Base-by-base conservation (phyloP, 2,329 filamentous ascomycete species). In the Akanthomyces muscarius region DNA sequence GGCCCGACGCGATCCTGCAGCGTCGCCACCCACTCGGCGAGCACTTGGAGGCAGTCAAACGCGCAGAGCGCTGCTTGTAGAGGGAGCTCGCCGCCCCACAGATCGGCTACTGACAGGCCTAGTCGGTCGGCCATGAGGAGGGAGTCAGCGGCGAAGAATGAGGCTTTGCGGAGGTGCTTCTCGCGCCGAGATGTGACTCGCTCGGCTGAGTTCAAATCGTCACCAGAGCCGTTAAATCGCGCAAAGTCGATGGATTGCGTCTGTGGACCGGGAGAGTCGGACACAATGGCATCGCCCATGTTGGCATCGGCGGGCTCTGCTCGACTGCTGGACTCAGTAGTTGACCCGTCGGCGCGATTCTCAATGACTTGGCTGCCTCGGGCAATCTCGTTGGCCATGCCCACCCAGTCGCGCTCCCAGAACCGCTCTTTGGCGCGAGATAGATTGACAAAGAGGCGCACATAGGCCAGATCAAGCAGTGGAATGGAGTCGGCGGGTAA, bases 1-100 rank as follows among this genome's bases (percentile, higher is more conserved):
- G 87, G 87, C 0, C 94, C 94, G n/a, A 97, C 90, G 10, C 95
- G 89, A 71, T 97, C 93, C 74, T 99, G 95, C 4, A 98, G 86
- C 1, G 92, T 95, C 5, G 91, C 90, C 47, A 95, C 85, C 94
- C 94, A 99, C 75, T 98, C 94, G 0, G 92, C 92, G 38, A 99
- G 84, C 1, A 98, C 92, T 71, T 97, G 93, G 2, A 91, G 90
- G 71, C 94, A 98, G 71, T 98, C 94, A 70, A 97, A 96, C 5
- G 90, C 88, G 74, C 94, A 97, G 81, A 98, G 88, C 1, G 92
- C 91, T 16, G 91, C 92, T 72, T 97, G 94, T 45, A 97, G 85
- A 0, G 95, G 92, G 14, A 98, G 81, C 71, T 97, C 92, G 51
- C 91, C 84, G 60, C 90, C 92, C 1, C 88, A 89, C 65, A 91